A percentile compares a stretch with the other conserved stretches of the same genome.
These are phyloP conservation scores for Hirsutella rhossiliensis DNA, from an alignment of 2,329 filamentous ascomycete species.

Conservation along the genomic window DNA sequence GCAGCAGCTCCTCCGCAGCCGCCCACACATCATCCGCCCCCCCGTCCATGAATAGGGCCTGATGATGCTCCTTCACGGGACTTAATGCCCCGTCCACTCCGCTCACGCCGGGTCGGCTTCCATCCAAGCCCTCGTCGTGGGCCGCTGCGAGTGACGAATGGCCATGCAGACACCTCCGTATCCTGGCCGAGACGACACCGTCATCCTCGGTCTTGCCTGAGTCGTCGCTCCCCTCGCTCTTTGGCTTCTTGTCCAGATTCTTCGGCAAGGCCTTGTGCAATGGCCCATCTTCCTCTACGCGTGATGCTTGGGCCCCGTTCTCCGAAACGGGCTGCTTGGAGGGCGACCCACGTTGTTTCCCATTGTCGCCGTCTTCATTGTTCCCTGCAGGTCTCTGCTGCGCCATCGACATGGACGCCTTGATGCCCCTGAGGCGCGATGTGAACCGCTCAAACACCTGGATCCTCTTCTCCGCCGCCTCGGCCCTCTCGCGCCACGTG, in stretches of 20 bases:
- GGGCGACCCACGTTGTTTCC: neutral
- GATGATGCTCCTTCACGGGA: neutral
- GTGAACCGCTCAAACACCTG: constrained; percentile 33
- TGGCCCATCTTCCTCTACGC: no score
- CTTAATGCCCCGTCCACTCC: neutral
- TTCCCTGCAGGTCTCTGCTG: neutral
- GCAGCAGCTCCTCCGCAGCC: constrained; percentile 17
- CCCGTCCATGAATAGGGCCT: constrained; percentile 5
- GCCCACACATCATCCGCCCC: constrained; percentile 18
- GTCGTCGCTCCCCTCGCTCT: no score
- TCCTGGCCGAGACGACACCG: no score
- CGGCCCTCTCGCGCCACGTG: constrained; percentile 43
- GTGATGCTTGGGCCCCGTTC: no score
- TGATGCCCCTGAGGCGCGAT: constrained; percentile 18
- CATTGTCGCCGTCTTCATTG: neutral
- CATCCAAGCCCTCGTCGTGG: no score
- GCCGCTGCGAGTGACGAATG: no score
- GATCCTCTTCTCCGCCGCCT: constrained; percentile 41
- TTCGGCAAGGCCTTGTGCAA: no score
- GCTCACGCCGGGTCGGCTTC: neutral
- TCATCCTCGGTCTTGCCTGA: no score
- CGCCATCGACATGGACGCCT: constrained; percentile 5
- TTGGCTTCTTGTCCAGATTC: no score
- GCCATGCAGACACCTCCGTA: no score
- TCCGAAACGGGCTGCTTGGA: neutral